Conservation (phyloP, 768 basidiomycete genomes). For the Dioszegia aurantiaca region DNA sequence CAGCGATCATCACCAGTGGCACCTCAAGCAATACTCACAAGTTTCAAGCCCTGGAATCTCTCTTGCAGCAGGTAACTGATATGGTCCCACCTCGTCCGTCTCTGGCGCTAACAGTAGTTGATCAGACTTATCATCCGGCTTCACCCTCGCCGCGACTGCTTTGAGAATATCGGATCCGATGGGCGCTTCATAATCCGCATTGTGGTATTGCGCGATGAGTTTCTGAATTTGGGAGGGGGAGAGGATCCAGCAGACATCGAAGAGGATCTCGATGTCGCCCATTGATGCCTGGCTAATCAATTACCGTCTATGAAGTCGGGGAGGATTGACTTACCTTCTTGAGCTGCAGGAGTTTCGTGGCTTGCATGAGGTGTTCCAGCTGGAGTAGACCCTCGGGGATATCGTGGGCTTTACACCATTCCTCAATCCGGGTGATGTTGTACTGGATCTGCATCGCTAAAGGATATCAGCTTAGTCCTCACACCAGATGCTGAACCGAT, state of each 20-base stretch:
- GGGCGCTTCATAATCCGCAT: constrained; percentile 98
- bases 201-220: constrained; percentile 98
- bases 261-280: constrained; percentile 97
- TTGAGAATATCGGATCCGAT: constrained; percentile 96
- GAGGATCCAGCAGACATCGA: constrained; percentile 97
- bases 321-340: constrained; percentile 69
- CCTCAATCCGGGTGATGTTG: constrained; percentile 74
- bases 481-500: background rate
- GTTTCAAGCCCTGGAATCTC: constrained; percentile 96
- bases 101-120: constrained; percentile 93
- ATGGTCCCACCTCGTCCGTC: constrained; percentile 90
- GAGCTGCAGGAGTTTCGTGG: constrained; percentile 92
- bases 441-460: constrained; percentile 99
- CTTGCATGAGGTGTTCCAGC: constrained; percentile 98
- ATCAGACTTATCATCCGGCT: constrained; percentile 94
- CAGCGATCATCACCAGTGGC: background rate
- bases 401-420: constrained; percentile 99
- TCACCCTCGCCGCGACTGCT: constrained; percentile 91
- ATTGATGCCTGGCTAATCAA: constrained; percentile 66
- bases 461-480: constrained; percentile 9
- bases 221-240: constrained; percentile 99
- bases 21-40: constrained; percentile 52
- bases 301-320: background rate
- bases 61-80: constrained; percentile 78
- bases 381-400: constrained; percentile 99